Conservation (phyloP, 163 green algal genomes). For the Smithsoniella earleae region DNA sequence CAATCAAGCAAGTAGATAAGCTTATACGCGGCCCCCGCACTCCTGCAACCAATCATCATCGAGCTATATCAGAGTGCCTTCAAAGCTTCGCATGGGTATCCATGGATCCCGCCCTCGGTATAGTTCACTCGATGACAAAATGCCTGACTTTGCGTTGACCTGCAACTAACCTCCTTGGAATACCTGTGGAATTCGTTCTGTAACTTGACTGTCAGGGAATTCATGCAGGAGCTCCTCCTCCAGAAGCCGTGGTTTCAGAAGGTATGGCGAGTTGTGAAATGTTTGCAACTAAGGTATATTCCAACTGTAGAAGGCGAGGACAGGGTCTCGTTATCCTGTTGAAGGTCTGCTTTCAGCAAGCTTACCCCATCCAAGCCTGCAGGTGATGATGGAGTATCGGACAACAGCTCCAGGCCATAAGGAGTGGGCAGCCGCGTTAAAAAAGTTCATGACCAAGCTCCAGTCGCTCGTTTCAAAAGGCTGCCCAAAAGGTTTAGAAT, state of each 20-base stretch:
- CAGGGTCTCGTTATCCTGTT: too few relatives aligned
- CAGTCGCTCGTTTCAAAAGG: not conserved
- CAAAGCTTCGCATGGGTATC: constrained; percentile 23
- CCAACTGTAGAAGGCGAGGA: too few relatives aligned
- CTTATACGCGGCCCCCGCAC: constrained; percentile 53
- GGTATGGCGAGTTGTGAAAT: constrained; percentile 75
- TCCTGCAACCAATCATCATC: constrained; percentile 48
- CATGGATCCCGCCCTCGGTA: not conserved
- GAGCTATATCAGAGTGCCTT: not conserved
- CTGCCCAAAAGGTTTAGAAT: too few relatives aligned
- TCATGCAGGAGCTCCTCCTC: constrained; percentile 58
- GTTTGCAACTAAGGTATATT: constrained; percentile 86
- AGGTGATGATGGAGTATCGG: constrained; percentile 62
- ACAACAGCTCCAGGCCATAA: constrained; percentile 50
- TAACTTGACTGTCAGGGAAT: too few relatives aligned
- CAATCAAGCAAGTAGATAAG: constrained; percentile 49
- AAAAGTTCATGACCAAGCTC: constrained; percentile 36
- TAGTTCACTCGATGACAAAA: too few relatives aligned
- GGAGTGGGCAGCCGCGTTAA: constrained; percentile 66
- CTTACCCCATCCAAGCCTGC: too few relatives aligned
- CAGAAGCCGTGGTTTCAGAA: constrained; percentile 68
- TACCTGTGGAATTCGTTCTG: too few relatives aligned
- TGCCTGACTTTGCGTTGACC: too few relatives aligned
- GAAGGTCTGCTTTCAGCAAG: too few relatives aligned
- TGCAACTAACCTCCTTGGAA: not conserved